These are phyloP conservation scores for Populus tremula DNA, from an alignment of 345 rosid genomes.

Conservation along the genomic window DNA sequence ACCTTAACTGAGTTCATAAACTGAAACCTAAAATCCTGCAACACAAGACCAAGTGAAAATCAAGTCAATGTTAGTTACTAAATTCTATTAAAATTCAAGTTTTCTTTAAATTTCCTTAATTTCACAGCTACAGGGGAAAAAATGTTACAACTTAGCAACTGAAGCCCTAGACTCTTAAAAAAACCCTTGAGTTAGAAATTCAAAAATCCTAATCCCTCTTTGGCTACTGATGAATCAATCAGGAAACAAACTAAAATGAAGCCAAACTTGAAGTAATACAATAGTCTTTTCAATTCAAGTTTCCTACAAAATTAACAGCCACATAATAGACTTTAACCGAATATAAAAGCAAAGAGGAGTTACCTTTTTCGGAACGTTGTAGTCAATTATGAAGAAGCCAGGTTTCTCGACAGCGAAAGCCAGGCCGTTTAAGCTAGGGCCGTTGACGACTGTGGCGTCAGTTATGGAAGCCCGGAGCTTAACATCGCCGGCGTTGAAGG, in stretches of 20 bases:
- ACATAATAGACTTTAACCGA: not conserved
- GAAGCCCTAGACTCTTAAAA: slow-evolving; percentile 3
- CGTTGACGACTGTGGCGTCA: slow-evolving; percentile 71
- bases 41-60: not conserved
- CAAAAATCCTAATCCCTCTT: not conserved
- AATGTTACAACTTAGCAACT: not conserved
- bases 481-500: slow-evolving; percentile 60
- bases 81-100: not conserved
- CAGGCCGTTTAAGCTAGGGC: slow-evolving; percentile 80
- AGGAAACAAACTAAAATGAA: not conserved
- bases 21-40: slow-evolving; percentile 87
- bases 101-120: not conserved
- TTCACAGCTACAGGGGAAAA: not conserved
- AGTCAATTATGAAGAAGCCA: slow-evolving; percentile 73
- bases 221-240: not conserved
- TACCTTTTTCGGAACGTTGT: slow-evolving; percentile 80
- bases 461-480: slow-evolving; percentile 78
- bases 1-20: slow-evolving; percentile 74
- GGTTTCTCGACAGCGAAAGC: slow-evolving; percentile 75
- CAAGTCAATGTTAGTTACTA: not conserved
- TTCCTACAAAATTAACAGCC: not conserved
- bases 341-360: not conserved
- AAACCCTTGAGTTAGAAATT: not conserved
- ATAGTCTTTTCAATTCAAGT: not conserved
- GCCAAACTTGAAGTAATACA: not conserved